These are phyloP conservation scores for Tulasnella sp. DNA, from an alignment of 768 basidiomycete genomes.

Conservation along the genomic window DNA sequence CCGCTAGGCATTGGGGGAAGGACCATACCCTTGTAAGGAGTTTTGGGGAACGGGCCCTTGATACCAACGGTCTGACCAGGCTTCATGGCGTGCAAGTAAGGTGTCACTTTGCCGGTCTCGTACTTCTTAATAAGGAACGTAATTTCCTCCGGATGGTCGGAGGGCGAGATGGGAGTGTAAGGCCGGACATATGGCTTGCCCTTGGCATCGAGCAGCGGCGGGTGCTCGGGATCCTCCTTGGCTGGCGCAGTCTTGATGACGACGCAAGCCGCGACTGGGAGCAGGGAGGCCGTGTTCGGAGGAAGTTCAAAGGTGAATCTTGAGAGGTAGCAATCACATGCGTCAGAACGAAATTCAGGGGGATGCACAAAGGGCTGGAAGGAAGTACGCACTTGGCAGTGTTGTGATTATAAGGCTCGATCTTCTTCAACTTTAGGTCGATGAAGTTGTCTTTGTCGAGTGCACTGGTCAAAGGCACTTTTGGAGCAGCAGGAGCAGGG, in stretches of 20 bases:
- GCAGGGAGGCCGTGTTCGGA: conserved; percentile 67
- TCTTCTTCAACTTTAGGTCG: conserved; percentile 75
- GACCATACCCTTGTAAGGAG: conserved; percentile 73
- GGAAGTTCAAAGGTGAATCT: conserved; percentile 81
- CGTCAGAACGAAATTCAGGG: background rate
- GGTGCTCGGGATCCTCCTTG: conserved; percentile 38
- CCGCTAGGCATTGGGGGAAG: background rate
- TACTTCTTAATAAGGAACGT: conserved; percentile 81
- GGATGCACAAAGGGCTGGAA: conserved; percentile 11
- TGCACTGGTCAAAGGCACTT: conserved; percentile 25
- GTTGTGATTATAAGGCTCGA: conserved; percentile 84
- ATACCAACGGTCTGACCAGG: conserved; percentile 77
- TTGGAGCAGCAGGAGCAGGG: background rate
- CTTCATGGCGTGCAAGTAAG: conserved; percentile 69
- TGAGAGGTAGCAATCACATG: too few relatives aligned
- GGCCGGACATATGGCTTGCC: conserved; percentile 87
- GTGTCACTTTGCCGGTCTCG: conserved; percentile 77
- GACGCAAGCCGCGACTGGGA: conserved; percentile 75
- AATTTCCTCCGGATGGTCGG: conserved; percentile 70
- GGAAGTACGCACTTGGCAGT: conserved; percentile 58
- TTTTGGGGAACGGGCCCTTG: conserved; percentile 90
- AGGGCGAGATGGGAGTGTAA: conserved; percentile 86
- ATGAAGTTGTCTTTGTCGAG: conserved; percentile 69
- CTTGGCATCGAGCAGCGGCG: conserved; percentile 56
- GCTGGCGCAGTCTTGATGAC: conserved; percentile 70